These are phyloP conservation scores for Suhomyces atakaporum DNA, from an alignment of 1,139 yeast species.

Conservation along the genomic window DNA sequence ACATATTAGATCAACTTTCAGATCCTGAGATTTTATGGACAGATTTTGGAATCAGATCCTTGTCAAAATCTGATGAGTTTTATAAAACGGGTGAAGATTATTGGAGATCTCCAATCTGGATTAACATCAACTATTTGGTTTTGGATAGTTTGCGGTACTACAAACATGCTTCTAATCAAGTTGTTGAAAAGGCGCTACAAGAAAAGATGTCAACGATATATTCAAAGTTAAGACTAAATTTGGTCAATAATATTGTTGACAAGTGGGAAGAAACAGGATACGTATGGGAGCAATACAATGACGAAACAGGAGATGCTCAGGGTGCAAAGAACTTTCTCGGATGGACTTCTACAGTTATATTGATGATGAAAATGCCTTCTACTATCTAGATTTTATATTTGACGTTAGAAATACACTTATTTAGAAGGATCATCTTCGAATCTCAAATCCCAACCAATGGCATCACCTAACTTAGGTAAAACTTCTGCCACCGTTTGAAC, in stretches of 20 bases:
- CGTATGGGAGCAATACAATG: slow-evolving; percentile 92
- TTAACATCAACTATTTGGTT: slow-evolving; percentile 82
- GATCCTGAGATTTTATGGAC: slow-evolving; percentile 81
- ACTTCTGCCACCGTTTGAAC: slow-evolving; percentile 97
- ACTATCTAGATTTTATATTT: slow-evolving; percentile 19
- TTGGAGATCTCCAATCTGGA: slow-evolving; percentile 97
- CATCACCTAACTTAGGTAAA: slow-evolving; percentile 83
- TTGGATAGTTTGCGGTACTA: slow-evolving; percentile 72
- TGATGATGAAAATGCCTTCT: slow-evolving; percentile 81
- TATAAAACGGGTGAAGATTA: slow-evolving; percentile 86
- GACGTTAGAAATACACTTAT: slow-evolving; percentile 10
- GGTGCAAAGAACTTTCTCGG: slow-evolving; percentile 93
- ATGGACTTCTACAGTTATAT: slow-evolving; percentile 84
- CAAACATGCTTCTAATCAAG: slow-evolving; percentile 15
- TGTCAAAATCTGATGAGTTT: slow-evolving; percentile 64
- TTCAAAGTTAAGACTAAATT: slow-evolving; percentile 57
- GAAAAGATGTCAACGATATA: slow-evolving; percentile 47
- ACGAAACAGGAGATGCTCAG: slow-evolving; percentile 68
- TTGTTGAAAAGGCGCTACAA: slow-evolving; percentile 29
- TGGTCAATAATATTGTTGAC: slow-evolving; percentile 65
- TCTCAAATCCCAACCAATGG: slow-evolving; percentile 94
- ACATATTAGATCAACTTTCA: slow-evolving; percentile 56
- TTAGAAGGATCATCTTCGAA: slow-evolving; percentile 62
- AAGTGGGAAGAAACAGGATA: slow-evolving; percentile 78
- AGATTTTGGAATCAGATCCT: slow-evolving; percentile 76